Conservation (phyloP, 2,329 filamentous ascomycete genomes). For the Chrysoporthe puriensis region DNA sequence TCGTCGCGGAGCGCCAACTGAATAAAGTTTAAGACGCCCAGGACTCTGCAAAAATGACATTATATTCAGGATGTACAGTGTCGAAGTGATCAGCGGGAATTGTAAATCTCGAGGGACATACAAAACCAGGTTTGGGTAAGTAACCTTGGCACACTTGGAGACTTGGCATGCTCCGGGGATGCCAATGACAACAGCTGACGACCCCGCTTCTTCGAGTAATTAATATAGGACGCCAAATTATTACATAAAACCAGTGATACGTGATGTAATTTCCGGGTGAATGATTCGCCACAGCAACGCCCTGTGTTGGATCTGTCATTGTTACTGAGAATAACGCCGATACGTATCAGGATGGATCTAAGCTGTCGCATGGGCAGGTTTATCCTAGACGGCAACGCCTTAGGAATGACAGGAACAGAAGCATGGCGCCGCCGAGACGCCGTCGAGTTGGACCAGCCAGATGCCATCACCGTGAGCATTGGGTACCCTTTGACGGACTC, state of each 20-base stretch:
- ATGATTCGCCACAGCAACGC: too few relatives aligned
- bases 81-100: too few relatives aligned
- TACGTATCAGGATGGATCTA: not conserved
- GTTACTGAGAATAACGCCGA: not conserved
- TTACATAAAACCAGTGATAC: too few relatives aligned
- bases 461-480: slow-evolving; percentile 35
- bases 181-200: not conserved
- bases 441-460: slow-evolving; percentile 33
- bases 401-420: slow-evolving; percentile 34
- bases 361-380: slow-evolving; percentile 29
- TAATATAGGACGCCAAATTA: too few relatives aligned
- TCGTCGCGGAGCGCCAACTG: too few relatives aligned
- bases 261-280: too few relatives aligned
- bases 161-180: not conserved
- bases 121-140: not conserved
- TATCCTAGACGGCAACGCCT: slow-evolving; percentile 36
- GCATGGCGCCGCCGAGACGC: slow-evolving; percentile 34
- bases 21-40: too few relatives aligned
- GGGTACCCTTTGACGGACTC: slow-evolving; percentile 35
- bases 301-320: too few relatives aligned
- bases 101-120: not conserved
- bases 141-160: not conserved
- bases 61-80: too few relatives aligned
- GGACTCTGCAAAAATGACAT: too few relatives aligned
- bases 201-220: not conserved